These are phyloP conservation scores for Salicornia ramosissima DNA, from an alignment of 148 eudicot species.

Conservation along the genomic window DNA sequence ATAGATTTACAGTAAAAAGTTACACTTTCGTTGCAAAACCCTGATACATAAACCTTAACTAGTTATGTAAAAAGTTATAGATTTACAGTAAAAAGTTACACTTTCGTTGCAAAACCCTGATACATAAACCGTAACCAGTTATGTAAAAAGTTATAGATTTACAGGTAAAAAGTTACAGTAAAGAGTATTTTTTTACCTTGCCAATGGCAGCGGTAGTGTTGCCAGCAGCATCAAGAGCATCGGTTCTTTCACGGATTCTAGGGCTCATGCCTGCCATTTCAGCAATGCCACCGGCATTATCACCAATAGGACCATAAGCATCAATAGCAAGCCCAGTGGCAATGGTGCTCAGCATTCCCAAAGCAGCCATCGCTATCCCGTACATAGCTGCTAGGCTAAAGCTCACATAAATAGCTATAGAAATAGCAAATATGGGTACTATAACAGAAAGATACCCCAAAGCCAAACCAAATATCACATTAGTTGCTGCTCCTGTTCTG, in stretches of 20 bases:
- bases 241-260: constrained; percentile 76
- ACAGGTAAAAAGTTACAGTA: not conserved
- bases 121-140: no score
- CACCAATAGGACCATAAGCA: constrained; percentile 91
- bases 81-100: no score
- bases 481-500: constrained; percentile 89
- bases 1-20: no score
- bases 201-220: constrained; percentile 96
- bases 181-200: constrained; percentile 69
- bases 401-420: constrained; percentile 77
- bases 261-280: constrained; percentile 97
- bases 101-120: no score
- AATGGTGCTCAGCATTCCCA: constrained; percentile 87
- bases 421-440: constrained; percentile 83
- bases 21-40: no score
- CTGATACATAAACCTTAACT: no score
- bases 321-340: constrained; percentile 91
- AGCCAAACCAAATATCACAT: constrained; percentile 82
- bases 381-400: constrained; percentile 86
- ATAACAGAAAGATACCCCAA: constrained; percentile 84
- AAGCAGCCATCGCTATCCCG: constrained; percentile 84
- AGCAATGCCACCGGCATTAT: constrained; percentile 93
- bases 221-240: constrained; percentile 95
- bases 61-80: no score
- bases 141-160: not conserved